A percentile compares a stretch with the other conserved stretches of the same genome.
phyloP scores from a whole-genome alignment of 148 eudicot genomes.

The Fagopyrum tataricum region DNA sequence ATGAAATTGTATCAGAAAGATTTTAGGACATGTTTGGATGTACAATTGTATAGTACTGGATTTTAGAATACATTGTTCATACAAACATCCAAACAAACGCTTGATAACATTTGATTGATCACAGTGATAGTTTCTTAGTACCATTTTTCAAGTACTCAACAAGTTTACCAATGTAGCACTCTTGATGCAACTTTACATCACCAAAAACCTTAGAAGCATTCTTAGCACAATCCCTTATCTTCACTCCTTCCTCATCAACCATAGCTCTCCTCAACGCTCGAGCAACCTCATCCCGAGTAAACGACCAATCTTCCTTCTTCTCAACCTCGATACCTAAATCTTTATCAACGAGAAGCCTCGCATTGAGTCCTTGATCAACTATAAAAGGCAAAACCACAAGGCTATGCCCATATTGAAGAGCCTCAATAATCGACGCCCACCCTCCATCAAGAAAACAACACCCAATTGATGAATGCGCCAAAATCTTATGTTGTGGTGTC shows the following conservation, averaged over 20 bases:
- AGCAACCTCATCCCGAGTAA: conserved; percentile 16
- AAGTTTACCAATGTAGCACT: conserved; percentile 16
- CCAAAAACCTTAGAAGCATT: conserved; percentile 13
- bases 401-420: conserved; percentile 19
- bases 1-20: too few relatives aligned
- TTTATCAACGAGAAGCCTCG: conserved; percentile 25
- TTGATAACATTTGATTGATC: background rate
- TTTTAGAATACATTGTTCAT: too few relatives aligned
- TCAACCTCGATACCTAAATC: conserved; percentile 26
- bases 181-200: conserved; percentile 17
- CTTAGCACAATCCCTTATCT: conserved; percentile 15
- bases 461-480: conserved; percentile 23
- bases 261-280: conserved; percentile 16
- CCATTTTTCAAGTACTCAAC: conserved; percentile 19
- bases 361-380: conserved; percentile 26
- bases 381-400: conserved; percentile 22
- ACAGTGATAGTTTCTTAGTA: background rate
- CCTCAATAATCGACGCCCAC: conserved; percentile 25
- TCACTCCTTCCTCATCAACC: conserved; percentile 20
- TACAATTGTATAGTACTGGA: too few relatives aligned
- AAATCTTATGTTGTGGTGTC: conserved; percentile 25
- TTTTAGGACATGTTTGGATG: too few relatives aligned
- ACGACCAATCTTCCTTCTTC: conserved; percentile 22
- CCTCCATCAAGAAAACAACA: conserved; percentile 24
- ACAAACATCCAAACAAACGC: too few relatives aligned